phyloP scores from a whole-genome alignment of 2,329 filamentous ascomycete genomes.

The Trichoderma endophyticum region DNA sequence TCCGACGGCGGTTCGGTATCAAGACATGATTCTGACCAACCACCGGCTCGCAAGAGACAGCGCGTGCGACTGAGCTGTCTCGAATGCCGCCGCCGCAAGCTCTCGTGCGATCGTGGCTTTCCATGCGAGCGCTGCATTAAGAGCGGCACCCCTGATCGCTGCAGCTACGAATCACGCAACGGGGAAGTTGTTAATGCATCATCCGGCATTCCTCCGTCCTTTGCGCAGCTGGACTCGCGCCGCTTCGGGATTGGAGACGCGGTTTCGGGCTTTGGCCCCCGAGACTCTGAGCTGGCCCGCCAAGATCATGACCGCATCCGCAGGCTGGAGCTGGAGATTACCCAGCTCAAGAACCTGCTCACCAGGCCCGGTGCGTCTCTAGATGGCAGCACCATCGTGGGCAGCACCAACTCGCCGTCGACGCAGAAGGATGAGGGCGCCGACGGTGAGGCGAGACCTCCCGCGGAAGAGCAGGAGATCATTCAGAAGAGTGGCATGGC shows the following conservation, averaged over 20 bases:
- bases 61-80: constrained; percentile 58
- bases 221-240: constrained; percentile 41
- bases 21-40: constrained; percentile 31
- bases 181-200: constrained; percentile 49
- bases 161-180: constrained; percentile 57
- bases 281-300: constrained; percentile 36
- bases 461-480: constrained; percentile 38
- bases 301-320: constrained; percentile 58
- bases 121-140: constrained; percentile 62
- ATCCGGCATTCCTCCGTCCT: constrained; percentile 43
- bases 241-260: constrained; percentile 36
- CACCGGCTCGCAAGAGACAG: constrained; percentile 53
- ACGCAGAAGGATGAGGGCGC: constrained; percentile 43
- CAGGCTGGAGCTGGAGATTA: constrained; percentile 56
- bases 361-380: constrained; percentile 44
- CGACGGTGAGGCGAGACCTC: constrained; percentile 34
- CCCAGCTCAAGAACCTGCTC: constrained; percentile 53
- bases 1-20: constrained; percentile 33
- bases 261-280: constrained; percentile 30
- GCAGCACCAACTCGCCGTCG: constrained; percentile 43
- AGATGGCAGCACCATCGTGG: constrained; percentile 51
- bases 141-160: constrained; percentile 58
- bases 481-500: constrained; percentile 40
- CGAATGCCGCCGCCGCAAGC: constrained; percentile 58
- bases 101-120: constrained; percentile 60